Evolutionary conservation across 768 basidiomycete species (phyloP).

Genomic region (Boletellus ananas): DNA sequence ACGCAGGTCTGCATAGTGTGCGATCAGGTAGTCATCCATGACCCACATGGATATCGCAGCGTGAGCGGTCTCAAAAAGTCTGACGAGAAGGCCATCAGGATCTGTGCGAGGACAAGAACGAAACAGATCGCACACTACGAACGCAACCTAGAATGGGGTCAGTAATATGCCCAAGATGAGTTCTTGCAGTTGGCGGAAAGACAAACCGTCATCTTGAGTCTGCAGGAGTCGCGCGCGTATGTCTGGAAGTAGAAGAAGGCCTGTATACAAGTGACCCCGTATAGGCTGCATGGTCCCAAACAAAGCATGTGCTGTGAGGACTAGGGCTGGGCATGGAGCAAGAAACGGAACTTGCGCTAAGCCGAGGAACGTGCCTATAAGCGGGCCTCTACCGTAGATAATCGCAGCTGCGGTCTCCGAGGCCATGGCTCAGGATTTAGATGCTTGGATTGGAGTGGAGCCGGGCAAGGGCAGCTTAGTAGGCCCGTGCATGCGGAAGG

Average conservation of each 20-base stretch:
- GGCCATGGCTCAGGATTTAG: conserved; percentile 6
- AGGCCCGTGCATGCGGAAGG: too few species aligned
- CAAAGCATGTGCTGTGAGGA: background rate
- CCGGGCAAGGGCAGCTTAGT: too few species aligned
- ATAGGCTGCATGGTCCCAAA: conserved; percentile 12
- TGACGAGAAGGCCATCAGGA: conserved; percentile 2
- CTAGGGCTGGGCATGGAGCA: background rate
- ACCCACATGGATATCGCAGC: conserved; percentile 21
- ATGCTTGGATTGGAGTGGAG: too few species aligned
- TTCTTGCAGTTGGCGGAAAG: background rate
- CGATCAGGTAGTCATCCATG: conserved; percentile 24
- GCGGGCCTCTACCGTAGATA: conserved; percentile 23
- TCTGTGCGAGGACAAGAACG: too few species aligned
- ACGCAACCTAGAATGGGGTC: conserved; percentile 17
- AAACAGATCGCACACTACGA: conserved; percentile 13
- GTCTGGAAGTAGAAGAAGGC: conserved; percentile 28
- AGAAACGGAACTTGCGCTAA: conserved; percentile 12
- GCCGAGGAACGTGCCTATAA: conserved; percentile 26
- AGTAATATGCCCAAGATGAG: background rate
- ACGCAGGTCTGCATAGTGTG: conserved; percentile 10
- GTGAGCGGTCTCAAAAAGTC: conserved; percentile 21
- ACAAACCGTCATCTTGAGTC: conserved; percentile 23
- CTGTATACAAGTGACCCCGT: conserved; percentile 28
- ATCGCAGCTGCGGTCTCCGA: background rate
- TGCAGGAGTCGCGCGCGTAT: conserved; percentile 14